Percentiles rank a stretch among this genome's conserved stretches.
phyloP scores from a whole-genome alignment of 495 filamentous ascomycete species.

The Choiromyces venosus region DNA sequence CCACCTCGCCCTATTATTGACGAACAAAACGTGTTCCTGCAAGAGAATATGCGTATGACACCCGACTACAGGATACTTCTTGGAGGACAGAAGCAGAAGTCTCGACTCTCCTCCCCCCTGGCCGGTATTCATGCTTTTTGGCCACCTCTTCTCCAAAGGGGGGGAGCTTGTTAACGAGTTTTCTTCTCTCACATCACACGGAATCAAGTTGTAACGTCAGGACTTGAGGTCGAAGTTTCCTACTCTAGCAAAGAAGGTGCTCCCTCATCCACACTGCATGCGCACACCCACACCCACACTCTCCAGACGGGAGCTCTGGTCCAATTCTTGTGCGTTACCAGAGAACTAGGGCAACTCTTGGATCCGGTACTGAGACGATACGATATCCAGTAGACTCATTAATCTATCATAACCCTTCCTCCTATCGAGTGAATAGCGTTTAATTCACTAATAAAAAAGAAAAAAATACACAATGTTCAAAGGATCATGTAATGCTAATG shows the following conservation, averaged over 20 bases:
- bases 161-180: not conserved
- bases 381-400: not conserved
- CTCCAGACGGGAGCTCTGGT: not conserved
- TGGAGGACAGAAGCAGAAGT: not conserved
- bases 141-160: not conserved
- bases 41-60: not conserved
- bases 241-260: not conserved
- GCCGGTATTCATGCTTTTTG: not conserved
- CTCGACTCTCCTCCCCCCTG: not conserved
- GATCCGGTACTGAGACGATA: not conserved
- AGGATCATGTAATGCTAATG: not conserved
- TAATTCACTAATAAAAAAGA: not conserved
- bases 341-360: not conserved
- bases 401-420: not conserved
- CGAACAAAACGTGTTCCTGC: not conserved
- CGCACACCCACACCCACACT: not conserved
- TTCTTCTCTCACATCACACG: not conserved
- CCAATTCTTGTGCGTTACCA: not conserved
- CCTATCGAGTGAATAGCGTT: not conserved
- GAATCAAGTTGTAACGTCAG: not conserved
- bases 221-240: not conserved
- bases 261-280: not conserved
- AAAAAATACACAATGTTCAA: not conserved
- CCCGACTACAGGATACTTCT: not conserved
- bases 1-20: not conserved